Percentiles rank a stretch among this genome's conserved stretches.
Evolutionary conservation across 2,329 filamentous ascomycete species (phyloP).

Genomic region (Ceratocystis colombiana): DNA sequence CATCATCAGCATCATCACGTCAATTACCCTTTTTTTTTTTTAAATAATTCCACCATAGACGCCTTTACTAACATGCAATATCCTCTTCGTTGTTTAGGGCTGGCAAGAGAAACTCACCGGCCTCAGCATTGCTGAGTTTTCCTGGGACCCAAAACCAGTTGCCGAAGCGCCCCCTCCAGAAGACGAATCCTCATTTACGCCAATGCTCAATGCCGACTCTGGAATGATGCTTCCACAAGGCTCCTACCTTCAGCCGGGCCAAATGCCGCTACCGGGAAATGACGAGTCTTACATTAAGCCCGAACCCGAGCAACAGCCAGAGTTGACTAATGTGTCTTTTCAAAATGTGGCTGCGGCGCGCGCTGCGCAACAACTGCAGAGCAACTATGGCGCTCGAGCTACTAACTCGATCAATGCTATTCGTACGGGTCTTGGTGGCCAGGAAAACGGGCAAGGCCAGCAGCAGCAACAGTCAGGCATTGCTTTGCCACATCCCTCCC

Average conservation of each 20-base stretch:
- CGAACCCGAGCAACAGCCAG: conserved; percentile 22
- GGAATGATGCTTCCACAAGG: conserved; percentile 32
- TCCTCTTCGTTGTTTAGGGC: conserved; percentile 45
- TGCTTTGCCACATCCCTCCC: conserved; percentile 33
- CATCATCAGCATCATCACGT: conserved; percentile 2
- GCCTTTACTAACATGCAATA: conserved; percentile 6
- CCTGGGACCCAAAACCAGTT: conserved; percentile 82
- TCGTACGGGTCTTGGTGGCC: conserved; percentile 36
- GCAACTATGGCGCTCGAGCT: conserved; percentile 53
- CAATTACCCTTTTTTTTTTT: not conserved
- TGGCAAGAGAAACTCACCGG: conserved; percentile 89
- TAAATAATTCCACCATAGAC: not conserved
- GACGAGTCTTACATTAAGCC: conserved; percentile 20
- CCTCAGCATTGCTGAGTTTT: conserved; percentile 76
- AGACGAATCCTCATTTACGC: conserved; percentile 26
- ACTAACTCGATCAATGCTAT: conserved; percentile 57
- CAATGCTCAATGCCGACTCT: conserved; percentile 17
- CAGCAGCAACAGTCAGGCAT: conserved; percentile 27
- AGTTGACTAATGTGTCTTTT: conserved; percentile 25
- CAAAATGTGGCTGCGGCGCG: conserved; percentile 42
- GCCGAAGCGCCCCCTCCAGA: conserved; percentile 31
- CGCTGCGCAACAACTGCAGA: conserved; percentile 47
- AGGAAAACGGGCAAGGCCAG: conserved; percentile 33
- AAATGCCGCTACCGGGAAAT: conserved; percentile 25
- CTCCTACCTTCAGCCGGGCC: conserved; percentile 31